Percentiles rank a stretch among this genome's conserved stretches.
phyloP scores from a whole-genome alignment of 768 basidiomycete species.

The Suillus americanus region DNA sequence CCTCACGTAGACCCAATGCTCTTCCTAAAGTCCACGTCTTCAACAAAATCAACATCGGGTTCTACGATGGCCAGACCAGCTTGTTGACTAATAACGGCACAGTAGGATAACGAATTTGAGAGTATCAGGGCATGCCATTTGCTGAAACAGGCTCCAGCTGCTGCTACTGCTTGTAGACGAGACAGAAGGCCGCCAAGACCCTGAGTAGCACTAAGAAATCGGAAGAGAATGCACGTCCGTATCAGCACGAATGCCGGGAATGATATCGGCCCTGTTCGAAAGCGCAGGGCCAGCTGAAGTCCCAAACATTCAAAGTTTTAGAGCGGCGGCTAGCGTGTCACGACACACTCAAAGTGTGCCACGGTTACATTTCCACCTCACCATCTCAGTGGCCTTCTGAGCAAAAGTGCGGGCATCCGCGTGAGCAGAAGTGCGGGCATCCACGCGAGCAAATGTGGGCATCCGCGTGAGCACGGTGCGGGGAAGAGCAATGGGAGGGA shows the following conservation, averaged over 20 bases:
- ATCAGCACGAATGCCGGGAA: conserved; percentile 51
- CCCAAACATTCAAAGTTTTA: too few species aligned
- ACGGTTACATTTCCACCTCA: too few species aligned
- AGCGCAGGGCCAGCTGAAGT: too few species aligned
- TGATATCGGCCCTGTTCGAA: conserved; percentile 26
- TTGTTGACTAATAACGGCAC: conserved; percentile 50
- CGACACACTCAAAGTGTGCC: too few species aligned
- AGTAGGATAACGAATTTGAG: conserved; percentile 42
- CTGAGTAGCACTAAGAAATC: conserved; percentile 44
- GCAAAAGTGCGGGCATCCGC: too few species aligned
- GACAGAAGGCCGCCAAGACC: conserved; percentile 48
- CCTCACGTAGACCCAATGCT: conserved; percentile 41
- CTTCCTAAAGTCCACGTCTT: conserved; percentile 20
- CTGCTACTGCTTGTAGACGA: conserved; percentile 41
- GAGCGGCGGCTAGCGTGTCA: too few species aligned
- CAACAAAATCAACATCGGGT: conserved; percentile 49
- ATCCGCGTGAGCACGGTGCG: too few species aligned
- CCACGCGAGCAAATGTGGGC: too few species aligned
- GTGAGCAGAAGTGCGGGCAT: too few species aligned
- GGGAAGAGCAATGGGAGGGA: too few species aligned
- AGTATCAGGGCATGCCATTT: conserved; percentile 50
- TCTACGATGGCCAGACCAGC: conserved; percentile 40
- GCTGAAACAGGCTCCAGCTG: conserved; percentile 48
- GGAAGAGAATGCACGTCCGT: conserved; percentile 48
- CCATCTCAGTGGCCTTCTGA: too few species aligned